These are phyloP conservation scores for Pseudogymnoascus sp. DNA, from an alignment of 2,329 filamentous ascomycete species.

Conservation along the genomic window DNA sequence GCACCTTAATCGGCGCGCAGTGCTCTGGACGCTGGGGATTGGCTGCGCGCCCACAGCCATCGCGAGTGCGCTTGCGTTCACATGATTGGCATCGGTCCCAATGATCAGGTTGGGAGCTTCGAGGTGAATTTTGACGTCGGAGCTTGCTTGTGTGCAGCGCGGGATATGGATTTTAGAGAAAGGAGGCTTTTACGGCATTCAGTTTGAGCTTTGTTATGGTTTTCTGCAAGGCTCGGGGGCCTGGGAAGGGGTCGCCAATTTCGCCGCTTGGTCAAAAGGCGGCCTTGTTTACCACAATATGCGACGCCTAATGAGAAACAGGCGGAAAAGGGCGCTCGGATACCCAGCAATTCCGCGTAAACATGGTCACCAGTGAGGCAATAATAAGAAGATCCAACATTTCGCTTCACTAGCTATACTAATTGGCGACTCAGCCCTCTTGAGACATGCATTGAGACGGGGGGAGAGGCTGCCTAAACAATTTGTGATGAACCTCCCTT, in stretches of 20 bases:
- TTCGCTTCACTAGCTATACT: not conserved
- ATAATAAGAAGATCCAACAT: constrained; percentile 2
- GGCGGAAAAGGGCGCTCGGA: not conserved
- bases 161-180: not conserved
- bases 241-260: not conserved
- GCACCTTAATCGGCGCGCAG: not conserved
- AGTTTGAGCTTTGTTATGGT: not conserved
- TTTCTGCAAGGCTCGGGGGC: not conserved
- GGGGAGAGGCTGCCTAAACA: not conserved
- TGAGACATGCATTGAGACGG: constrained; percentile 3
- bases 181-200: not conserved
- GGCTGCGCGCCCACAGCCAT: not conserved
- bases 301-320: constrained; percentile 2
- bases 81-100: constrained; percentile 2
- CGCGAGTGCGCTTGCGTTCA: not conserved
- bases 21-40: not conserved
- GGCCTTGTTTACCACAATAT: constrained; percentile 1
- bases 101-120: not conserved
- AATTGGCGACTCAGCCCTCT: not conserved
- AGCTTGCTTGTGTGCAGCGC: not conserved
- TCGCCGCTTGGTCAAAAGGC: constrained; percentile 4
- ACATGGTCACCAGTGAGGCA: constrained; percentile 3
- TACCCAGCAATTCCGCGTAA: not conserved
- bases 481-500: not conserved
- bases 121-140: not conserved